A percentile compares a stretch with the other conserved stretches of the same genome.
phyloP scores from a whole-genome alignment of 768 basidiomycete species.

The Crepidotus variabilis region DNA sequence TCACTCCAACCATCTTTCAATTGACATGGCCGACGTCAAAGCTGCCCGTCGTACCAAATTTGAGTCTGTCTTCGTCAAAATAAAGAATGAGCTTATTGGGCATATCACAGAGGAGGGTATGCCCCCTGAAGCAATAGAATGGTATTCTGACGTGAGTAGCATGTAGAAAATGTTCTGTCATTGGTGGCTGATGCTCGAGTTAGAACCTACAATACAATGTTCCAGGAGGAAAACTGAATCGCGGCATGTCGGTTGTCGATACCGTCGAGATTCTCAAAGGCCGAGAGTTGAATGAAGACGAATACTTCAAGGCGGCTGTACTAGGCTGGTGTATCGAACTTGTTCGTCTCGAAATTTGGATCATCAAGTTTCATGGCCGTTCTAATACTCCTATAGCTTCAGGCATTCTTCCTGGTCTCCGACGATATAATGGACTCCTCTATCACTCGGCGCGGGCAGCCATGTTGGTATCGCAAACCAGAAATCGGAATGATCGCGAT shows the following conservation, averaged over 20 bases:
- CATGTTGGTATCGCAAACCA: conserved; percentile 83
- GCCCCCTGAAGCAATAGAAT: conserved; percentile 80
- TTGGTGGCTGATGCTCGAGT: neutral
- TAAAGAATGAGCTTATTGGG: conserved; percentile 75
- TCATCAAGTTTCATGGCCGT: neutral
- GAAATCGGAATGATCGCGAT: conserved; percentile 81
- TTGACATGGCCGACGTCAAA: conserved; percentile 24
- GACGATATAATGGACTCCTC: conserved; percentile 98
- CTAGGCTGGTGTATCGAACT: conserved; percentile 96
- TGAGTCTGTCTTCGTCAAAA: conserved; percentile 62
- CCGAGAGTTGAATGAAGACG: conserved; percentile 64
- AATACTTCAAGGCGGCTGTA: conserved; percentile 85
- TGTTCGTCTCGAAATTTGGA: conserved; percentile 44
- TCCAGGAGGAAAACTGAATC: conserved; percentile 95
- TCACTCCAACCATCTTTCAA: neutral
- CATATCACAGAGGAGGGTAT: conserved; percentile 69
- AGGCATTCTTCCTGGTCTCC: conserved; percentile 95
- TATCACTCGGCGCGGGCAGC: conserved; percentile 90
- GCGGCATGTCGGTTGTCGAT: conserved; percentile 95
- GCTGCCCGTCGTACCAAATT: conserved; percentile 59
- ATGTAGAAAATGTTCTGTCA: neutral
- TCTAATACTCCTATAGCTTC: conserved; percentile 53
- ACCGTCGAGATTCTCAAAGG: conserved; percentile 86
- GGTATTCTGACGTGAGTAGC: conserved; percentile 72
- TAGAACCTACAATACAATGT: conserved; percentile 91